A percentile compares a stretch with the other conserved stretches of the same genome.
phyloP scores from a whole-genome alignment of 371 early-diverging fungal species.

The Quaeritorhiza haematococci region DNA sequence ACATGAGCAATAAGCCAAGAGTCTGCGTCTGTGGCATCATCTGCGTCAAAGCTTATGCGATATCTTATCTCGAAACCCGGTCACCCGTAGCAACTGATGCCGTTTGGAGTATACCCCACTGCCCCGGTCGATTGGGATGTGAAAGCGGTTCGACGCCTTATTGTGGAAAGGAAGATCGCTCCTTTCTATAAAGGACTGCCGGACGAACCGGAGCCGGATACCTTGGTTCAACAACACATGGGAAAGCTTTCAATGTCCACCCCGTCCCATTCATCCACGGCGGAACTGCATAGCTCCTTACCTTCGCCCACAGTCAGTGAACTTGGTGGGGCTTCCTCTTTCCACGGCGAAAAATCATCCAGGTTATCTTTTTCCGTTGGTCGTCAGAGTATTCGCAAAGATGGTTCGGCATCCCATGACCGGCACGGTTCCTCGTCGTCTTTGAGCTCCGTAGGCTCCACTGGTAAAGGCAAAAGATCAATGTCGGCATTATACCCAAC shows the following conservation, averaged over 20 bases:
- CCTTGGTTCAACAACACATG: neutral
- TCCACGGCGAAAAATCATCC: neutral
- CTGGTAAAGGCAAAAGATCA: conserved; percentile 9
- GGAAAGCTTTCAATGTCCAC: neutral
- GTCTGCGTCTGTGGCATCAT: too few species aligned
- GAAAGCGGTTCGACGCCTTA: conserved; percentile 67
- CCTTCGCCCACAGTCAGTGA: neutral
- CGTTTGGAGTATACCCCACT: conserved; percentile 58
- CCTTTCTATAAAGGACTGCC: conserved; percentile 84
- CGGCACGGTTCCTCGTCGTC: conserved; percentile 17
- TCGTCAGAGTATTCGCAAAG: neutral
- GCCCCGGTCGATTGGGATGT: conserved; percentile 74
- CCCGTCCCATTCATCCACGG: neutral
- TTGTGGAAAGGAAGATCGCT: conserved; percentile 67
- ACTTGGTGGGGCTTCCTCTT: neutral
- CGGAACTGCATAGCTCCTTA: too few species aligned
- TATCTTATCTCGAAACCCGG: too few species aligned
- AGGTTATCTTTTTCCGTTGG: too few species aligned
- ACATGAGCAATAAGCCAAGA: too few species aligned
- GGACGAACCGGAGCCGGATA: conserved; percentile 49
- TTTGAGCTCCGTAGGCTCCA: neutral
- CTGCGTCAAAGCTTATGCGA: too few species aligned
- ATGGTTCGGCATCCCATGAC: neutral
- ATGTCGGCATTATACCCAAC: conserved; percentile 1
- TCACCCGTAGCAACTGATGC: neutral